These are phyloP conservation scores for Podaxis rugospora DNA, from an alignment of 768 basidiomycete species.

Conservation along the genomic window DNA sequence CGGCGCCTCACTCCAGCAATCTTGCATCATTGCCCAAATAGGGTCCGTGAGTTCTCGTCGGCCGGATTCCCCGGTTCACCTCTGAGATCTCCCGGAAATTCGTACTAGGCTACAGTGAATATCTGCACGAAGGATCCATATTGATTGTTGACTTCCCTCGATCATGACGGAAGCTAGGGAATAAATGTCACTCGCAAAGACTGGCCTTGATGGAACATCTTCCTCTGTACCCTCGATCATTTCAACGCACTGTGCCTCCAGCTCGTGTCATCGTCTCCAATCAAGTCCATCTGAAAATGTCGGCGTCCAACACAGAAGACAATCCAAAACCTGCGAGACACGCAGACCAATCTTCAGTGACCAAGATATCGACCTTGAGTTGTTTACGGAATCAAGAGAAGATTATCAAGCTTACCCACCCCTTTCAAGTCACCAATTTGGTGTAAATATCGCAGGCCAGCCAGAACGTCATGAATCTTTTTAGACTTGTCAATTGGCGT, in stretches of 20 bases:
- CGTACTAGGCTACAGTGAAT: slow-evolving; percentile 16
- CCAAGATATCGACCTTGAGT: no score
- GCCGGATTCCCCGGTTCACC: no score
- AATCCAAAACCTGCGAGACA: neutral
- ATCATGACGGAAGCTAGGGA: slow-evolving; percentile 12
- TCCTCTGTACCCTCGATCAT: neutral
- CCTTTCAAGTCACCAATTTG: no score
- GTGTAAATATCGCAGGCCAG: no score
- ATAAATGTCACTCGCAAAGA: slow-evolving; percentile 15
- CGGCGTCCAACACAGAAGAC: slow-evolving; percentile 1
- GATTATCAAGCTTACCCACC: no score
- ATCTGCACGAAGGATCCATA: slow-evolving; percentile 6
- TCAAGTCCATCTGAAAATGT: neutral
- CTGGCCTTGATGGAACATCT: neutral
- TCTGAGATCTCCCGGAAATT: no score
- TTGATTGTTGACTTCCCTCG: no score
- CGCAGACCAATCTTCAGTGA: no score
- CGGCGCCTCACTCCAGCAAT: neutral
- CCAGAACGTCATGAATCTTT: slow-evolving; percentile 3
- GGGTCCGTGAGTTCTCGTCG: neutral
- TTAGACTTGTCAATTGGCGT: neutral
- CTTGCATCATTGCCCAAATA: neutral
- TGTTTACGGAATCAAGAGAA: no score
- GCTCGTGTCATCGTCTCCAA: neutral
- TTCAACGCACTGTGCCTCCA: no score